phyloP scores from a whole-genome alignment of 2,329 filamentous ascomycete species.

The Calonectria naviculata region DNA sequence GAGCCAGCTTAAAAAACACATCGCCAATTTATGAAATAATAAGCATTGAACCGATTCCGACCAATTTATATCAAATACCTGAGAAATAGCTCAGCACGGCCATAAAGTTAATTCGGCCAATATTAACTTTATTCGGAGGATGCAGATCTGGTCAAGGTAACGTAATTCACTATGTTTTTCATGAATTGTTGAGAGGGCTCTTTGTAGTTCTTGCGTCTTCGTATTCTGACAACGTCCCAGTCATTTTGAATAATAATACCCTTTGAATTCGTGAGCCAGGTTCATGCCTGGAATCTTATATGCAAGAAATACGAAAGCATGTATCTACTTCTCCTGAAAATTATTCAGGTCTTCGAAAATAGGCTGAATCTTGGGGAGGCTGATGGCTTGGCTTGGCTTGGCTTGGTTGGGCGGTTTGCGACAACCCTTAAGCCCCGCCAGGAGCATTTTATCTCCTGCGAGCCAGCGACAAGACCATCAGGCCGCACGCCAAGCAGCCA shows the following conservation, averaged over 20 bases:
- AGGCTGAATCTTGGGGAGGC: background rate
- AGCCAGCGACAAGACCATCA: background rate
- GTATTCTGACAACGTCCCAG: slow-evolving; percentile 10
- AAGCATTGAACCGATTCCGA: background rate
- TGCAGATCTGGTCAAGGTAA: slow-evolving; percentile 21
- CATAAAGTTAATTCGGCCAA: background rate
- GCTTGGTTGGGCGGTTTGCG: background rate
- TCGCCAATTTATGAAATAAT: background rate
- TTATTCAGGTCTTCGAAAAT: background rate
- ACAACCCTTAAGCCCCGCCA: too few species aligned
- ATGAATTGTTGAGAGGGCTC: background rate
- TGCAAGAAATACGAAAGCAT: background rate
- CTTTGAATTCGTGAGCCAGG: background rate
- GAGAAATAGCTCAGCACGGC: too few species aligned
- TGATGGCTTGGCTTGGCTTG: background rate
- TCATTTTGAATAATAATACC: background rate
- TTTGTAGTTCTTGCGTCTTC: background rate
- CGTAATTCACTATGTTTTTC: slow-evolving; percentile 6
- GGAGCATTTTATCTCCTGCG: background rate
- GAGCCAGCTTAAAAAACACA: background rate
- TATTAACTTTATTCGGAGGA: background rate
- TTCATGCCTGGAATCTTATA: background rate
- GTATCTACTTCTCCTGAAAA: background rate
- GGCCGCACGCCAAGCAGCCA: background rate
- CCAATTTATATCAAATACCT: background rate